A percentile compares a stretch with the other conserved stretches of the same genome.
Evolutionary conservation across 2,329 filamentous ascomycete genomes (phyloP).

Genomic region (Nectriaceae sp.): DNA sequence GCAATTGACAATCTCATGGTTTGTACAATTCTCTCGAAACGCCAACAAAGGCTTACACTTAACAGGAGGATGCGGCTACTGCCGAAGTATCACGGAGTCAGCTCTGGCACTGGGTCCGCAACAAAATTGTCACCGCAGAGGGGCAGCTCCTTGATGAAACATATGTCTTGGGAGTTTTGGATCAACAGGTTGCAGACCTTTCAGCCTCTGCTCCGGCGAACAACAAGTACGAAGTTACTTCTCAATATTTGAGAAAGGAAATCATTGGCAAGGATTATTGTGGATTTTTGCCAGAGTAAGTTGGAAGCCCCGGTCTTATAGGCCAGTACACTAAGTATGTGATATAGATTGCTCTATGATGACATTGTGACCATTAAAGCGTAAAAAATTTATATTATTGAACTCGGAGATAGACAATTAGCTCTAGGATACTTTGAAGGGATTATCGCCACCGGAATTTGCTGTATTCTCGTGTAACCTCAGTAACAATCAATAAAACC

Average conservation of each 20-base stretch:
- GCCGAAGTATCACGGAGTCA: slow-evolving; percentile 94
- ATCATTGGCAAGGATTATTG: neutral
- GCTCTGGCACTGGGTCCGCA: slow-evolving; percentile 87
- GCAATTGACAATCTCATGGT: slow-evolving; percentile 95
- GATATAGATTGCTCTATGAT: too few species aligned
- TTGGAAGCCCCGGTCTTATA: too few species aligned
- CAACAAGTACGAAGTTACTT: neutral
- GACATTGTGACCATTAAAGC: too few species aligned
- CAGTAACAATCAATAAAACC: too few species aligned
- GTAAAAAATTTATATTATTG: too few species aligned
- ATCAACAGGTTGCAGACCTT: neutral
- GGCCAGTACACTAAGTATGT: too few species aligned
- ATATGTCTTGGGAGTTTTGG: neutral
- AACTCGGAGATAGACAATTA: too few species aligned
- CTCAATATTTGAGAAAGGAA: neutral
- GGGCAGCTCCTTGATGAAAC: neutral
- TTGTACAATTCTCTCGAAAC: neutral
- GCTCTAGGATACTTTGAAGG: too few species aligned
- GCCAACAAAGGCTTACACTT: neutral
- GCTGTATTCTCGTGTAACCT: too few species aligned
- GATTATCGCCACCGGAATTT: too few species aligned
- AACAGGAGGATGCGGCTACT: slow-evolving; percentile 88
- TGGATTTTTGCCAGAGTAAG: neutral
- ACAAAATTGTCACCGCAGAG: neutral
- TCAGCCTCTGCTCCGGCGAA: neutral